These are phyloP conservation scores for Brassica hybrid DNA, from an alignment of 441 rosid species.

Conservation along the genomic window DNA sequence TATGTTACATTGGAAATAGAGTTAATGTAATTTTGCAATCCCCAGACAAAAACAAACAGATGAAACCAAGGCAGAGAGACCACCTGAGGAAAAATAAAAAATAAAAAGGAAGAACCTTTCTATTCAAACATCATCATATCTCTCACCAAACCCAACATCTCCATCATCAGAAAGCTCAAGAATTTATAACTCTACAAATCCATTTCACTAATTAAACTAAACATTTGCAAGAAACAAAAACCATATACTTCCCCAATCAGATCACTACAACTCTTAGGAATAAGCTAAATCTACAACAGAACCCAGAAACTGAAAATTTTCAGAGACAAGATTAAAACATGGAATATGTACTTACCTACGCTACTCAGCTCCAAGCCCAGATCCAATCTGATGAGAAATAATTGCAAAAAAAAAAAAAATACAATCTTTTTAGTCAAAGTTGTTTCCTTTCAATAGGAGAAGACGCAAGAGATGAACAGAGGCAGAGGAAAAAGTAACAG, in stretches of 20 bases:
- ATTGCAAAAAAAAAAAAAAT: neutral
- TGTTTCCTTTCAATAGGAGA: slow-evolving; percentile 23
- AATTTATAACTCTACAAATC: slow-evolving; percentile 11
- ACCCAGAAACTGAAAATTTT: slow-evolving; percentile 36
- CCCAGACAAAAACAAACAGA: slow-evolving; percentile 22
- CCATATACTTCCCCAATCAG: slow-evolving; percentile 31
- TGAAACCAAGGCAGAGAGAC: slow-evolving; percentile 17
- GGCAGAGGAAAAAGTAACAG: slow-evolving; percentile 34
- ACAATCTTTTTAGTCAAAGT: slow-evolving; percentile 26
- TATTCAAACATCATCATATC: slow-evolving; percentile 31
- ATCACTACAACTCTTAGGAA: slow-evolving; percentile 34
- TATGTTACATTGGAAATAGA: slow-evolving; percentile 35
- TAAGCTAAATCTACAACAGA: slow-evolving; percentile 11
- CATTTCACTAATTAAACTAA: slow-evolving; percentile 20
- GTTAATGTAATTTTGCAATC: slow-evolving; percentile 26
- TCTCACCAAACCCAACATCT: slow-evolving; percentile 27
- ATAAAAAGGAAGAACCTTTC: slow-evolving; percentile 25
- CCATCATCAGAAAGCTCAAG: slow-evolving; percentile 31
- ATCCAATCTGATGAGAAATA: slow-evolving; percentile 54
- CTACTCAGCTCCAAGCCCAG: slow-evolving; percentile 48
- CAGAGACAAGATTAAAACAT: neutral
- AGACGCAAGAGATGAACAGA: slow-evolving; percentile 41
- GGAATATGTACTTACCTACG: slow-evolving; percentile 41
- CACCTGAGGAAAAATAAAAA: neutral
- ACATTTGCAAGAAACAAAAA: slow-evolving; percentile 6